Evolutionary conservation across 1,284 basidiomycete species (phyloP), one percentile per base, ranked within the genome.

Genomic region (Clitocybe nebularis): DNA sequence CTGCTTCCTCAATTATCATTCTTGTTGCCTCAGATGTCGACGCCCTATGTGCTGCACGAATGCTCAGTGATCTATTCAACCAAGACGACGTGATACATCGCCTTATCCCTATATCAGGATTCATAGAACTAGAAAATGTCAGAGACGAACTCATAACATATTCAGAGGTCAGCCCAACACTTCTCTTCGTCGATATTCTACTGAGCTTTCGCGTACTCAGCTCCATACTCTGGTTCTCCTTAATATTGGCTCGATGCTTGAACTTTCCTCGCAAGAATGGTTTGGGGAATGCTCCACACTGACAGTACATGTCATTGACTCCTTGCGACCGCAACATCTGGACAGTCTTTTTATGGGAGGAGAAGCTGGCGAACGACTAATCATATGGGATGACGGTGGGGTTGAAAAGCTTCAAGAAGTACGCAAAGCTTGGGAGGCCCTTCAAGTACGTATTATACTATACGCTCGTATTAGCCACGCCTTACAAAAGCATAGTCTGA

Each of bases 51-150:
- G 93, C 92, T 4, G 81, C 89, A 3, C 77, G 85, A 36, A 93
- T 98, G 75, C 77, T 99, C 34, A 84, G 85, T n/a, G 83, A 84
- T 25, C 71, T 99, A 14, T 82, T 99, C 64, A 87, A 84, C 51
- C 89, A 95, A 53, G 96, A 99, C 70, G 93, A 96, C 55, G 81
- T 99, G 16, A 85, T 89, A 58, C 88, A 96, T 64, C 80, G 90
- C 32, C 80, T 93, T 48, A 84, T 93, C 16, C 95, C 95, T n/a
- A 84, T 98, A 1, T 86, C 91, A 20, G 93, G 93, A 1, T 87
- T 91, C 51, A 72, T 59, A 11, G 64, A 69, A 49, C 67, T 96
- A 5, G 79, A 86, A 48, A 61, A 62, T 5, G 72, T 85, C 54
- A 73, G 76, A 41, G 75, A 84, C 39, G 84, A 90, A 49, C 75